Base-by-base conservation (phyloP, 1,284 basidiomycete species). In the Rhodotorula sp. region DNA sequence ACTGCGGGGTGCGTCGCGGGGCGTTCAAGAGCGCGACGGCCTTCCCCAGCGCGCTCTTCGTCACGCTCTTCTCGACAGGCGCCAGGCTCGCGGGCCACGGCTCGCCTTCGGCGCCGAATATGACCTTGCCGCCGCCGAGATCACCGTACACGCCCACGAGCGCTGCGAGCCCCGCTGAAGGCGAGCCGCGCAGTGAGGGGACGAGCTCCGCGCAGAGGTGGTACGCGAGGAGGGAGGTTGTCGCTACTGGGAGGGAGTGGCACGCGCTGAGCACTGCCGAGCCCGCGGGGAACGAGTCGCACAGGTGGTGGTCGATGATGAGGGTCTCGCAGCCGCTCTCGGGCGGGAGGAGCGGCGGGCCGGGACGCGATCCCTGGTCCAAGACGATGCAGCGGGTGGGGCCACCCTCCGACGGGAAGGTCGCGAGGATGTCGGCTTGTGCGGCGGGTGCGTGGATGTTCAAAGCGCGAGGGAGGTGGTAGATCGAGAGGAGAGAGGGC, bases 131-230 rank as follows among this genome's bases (percentile, higher is more conserved):
- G 6, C 62, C 63, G 0, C 76, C 76, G 41, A 78, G 65, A 57
- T 78, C 77, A n/a, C 77, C 77, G 66, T 76, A 77, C 13, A 77
- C 66, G 27, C 77, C 77, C 7, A 78, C 41, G 19, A 78, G 50
- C 34, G 73, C 72, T 50, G 65, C 73, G 71, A 69, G 62, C 1
- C 60, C 60, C 22, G 61, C 55, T 7, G 54, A 25, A 39, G 48
- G 50, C 12, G 60, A 51, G 12, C 64, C 69, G 10, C 44, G 29
- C 15, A 66, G 48, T 0, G 58, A 6, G 2, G 66, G 70, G 7
- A 66, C 66, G 39, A 72, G 66, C n/a, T 61, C 60, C n/a, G 55
- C 67, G 51, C 71, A 75, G 39, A 72, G 71, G 13, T 74, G 51
- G 63, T 76, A 78, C 15, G 73, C 66, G 37, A 78, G 69, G 36